These are phyloP conservation scores for Phalaenopsis hybrid DNA, from an alignment of 116 monocot genomes.

Conservation along the genomic window DNA sequence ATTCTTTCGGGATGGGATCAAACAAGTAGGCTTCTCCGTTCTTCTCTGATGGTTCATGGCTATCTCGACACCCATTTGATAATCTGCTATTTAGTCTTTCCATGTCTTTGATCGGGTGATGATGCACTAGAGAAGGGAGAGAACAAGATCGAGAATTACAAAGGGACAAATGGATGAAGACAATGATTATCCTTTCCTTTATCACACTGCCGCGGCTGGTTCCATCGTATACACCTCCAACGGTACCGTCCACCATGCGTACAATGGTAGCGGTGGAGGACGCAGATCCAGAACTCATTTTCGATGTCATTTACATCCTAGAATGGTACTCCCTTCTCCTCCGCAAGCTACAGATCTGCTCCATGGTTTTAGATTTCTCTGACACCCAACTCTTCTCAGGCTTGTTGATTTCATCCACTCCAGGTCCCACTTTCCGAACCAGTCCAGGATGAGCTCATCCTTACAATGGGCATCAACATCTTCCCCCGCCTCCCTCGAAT, in stretches of 20 bases:
- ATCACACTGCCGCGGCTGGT: background rate
- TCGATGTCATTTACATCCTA: conserved; percentile 57
- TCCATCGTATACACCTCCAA: conserved; percentile 4
- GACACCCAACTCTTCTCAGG: conserved; percentile 42
- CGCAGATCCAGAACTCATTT: conserved; percentile 36
- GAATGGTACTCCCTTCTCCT: conserved; percentile 66
- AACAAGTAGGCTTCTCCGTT: no score
- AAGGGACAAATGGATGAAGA: conserved; percentile 6
- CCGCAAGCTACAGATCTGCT: conserved; percentile 69
- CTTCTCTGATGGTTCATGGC: no score
- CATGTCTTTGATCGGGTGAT: background rate
- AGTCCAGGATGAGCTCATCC: no score
- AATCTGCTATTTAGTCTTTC: no score
- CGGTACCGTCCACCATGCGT: conserved; percentile 40
- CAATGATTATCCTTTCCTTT: conserved; percentile 18
- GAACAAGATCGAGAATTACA: background rate
- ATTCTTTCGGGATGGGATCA: no score
- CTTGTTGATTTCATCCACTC: conserved; percentile 72
- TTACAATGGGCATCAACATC: conserved; percentile 36
- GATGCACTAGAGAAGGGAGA: background rate
- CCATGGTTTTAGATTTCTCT: conserved; percentile 52
- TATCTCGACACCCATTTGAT: no score
- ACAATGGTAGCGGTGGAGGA: conserved; percentile 12
- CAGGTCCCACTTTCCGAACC: conserved; percentile 20
- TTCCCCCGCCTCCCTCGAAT: conserved; percentile 60